Evolutionary conservation across 75 land plant genomes (phyloP).

Genomic region (Pseudotsuga menziesii): DNA sequence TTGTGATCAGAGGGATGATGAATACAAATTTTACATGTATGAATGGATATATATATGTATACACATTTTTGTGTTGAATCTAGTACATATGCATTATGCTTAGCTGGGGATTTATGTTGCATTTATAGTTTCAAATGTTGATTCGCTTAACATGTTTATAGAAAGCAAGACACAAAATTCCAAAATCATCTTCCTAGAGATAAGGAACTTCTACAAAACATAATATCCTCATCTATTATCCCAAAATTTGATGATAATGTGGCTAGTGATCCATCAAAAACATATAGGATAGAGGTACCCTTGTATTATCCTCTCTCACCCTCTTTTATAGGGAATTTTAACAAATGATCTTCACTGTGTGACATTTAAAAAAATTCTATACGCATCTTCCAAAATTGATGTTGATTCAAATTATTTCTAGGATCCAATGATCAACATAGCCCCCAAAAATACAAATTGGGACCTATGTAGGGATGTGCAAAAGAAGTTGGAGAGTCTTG

Average conservation of each 20-base stretch:
- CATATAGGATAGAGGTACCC: conserved; percentile 53
- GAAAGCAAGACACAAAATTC: conserved; percentile 64
- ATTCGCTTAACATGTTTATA: conserved; percentile 6
- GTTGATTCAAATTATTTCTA: conserved; percentile 22
- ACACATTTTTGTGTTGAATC: not conserved
- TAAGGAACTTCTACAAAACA: conserved; percentile 72
- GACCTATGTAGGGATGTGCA: no score
- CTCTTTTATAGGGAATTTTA: not conserved
- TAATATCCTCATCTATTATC: conserved; percentile 59
- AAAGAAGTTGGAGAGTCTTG: no score
- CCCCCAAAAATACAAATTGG: conserved; percentile 65
- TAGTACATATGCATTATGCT: not conserved
- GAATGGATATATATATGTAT: no score
- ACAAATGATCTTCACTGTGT: not conserved
- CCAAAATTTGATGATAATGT: conserved; percentile 97
- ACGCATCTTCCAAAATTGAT: not conserved
- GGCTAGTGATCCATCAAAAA: conserved; percentile 34
- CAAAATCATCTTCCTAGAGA: conserved; percentile 93
- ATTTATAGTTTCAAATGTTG: not conserved
- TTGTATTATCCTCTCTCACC: conserved; percentile 7
- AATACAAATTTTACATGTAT: no score
- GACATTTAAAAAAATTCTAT: not conserved
- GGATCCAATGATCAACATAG: conserved; percentile 93
- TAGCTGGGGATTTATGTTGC: not conserved
- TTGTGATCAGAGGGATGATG: no score